These are phyloP conservation scores for Clohesyomyces aquaticus DNA, from an alignment of 495 filamentous ascomycete genomes.

Conservation along the genomic window DNA sequence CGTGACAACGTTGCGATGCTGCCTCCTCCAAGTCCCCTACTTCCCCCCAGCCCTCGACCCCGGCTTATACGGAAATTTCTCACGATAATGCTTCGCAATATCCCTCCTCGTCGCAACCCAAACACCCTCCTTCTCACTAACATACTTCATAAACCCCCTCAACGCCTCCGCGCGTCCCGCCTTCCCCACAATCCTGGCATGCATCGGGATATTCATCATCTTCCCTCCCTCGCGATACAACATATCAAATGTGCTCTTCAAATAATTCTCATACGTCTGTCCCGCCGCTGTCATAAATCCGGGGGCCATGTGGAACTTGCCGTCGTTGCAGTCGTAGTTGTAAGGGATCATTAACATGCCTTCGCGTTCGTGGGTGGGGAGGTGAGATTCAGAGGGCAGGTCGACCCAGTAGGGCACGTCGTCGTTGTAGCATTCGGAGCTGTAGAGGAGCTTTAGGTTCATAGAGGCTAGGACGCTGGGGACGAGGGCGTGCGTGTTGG, in stretches of 20 bases:
- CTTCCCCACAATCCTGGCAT: constrained; percentile 43
- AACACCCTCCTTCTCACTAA: constrained; percentile 42
- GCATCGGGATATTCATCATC: constrained; percentile 47
- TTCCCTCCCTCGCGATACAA: constrained; percentile 45
- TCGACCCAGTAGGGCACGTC: constrained; percentile 47
- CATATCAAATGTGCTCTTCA: constrained; percentile 44
- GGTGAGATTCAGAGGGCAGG: constrained; percentile 38
- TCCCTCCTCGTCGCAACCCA: constrained; percentile 45
- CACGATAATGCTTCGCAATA: constrained; percentile 42
- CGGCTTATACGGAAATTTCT: constrained; percentile 41
- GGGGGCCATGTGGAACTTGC: constrained; percentile 46
- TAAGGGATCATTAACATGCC: constrained; percentile 44
- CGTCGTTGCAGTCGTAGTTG: constrained; percentile 44
- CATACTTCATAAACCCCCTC: constrained; percentile 43
- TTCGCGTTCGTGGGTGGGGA: constrained; percentile 39
- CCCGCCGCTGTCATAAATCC: constrained; percentile 39
- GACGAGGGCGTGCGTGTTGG: constrained; percentile 40
- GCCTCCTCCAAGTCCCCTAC: too few species aligned
- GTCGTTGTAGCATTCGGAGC: constrained; percentile 44
- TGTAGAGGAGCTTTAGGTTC: constrained; percentile 39
- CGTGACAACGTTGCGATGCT: too few species aligned
- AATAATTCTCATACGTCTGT: constrained; percentile 41
- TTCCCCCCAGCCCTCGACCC: constrained; percentile 30
- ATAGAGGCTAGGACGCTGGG: constrained; percentile 40
- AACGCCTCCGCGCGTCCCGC: constrained; percentile 42